Evolutionary conservation across 179 eudicot species (phyloP).

Genomic region (Gypsophila paniculata): DNA sequence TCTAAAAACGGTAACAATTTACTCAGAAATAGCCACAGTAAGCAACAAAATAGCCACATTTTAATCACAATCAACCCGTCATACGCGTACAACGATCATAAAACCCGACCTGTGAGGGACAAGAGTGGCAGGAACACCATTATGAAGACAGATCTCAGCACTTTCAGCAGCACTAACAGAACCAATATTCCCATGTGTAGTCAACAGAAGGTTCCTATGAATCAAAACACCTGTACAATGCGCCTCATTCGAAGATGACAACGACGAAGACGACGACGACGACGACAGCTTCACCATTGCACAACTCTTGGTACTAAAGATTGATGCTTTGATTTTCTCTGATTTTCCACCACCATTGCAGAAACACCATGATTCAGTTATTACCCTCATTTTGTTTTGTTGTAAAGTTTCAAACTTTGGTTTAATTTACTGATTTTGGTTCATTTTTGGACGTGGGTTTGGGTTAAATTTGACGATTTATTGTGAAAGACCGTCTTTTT

Average conservation of each 20-base stretch:
- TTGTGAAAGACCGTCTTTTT: too few species aligned
- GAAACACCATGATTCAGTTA: conserved; percentile 86
- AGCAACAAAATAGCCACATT: too few species aligned
- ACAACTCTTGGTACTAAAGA: conserved; percentile 56
- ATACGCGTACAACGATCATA: too few species aligned
- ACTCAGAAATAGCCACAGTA: too few species aligned
- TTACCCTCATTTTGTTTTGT: conserved; percentile 47
- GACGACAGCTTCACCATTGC: conserved; percentile 55
- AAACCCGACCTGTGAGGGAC: conserved; percentile 69
- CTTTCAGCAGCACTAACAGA: conserved; percentile 71
- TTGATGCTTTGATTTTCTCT: conserved; percentile 62
- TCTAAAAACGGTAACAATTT: too few species aligned
- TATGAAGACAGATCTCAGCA: conserved; percentile 73
- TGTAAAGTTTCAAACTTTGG: neutral
- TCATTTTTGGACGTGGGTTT: conserved; percentile 14
- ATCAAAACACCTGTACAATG: conserved; percentile 69
- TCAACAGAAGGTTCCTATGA: conserved; percentile 68
- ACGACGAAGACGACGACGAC: conserved; percentile 1
- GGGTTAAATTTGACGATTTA: neutral
- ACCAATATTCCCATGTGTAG: conserved; percentile 78
- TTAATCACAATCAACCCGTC: too few species aligned
- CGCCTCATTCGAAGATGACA: conserved; percentile 20
- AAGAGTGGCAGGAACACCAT: conserved; percentile 66
- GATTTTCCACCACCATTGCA: conserved; percentile 90
- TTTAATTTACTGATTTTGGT: conserved; percentile 17